These are phyloP conservation scores for Xylaria sp. DNA, from an alignment of 2,329 filamentous ascomycete genomes.

Conservation along the genomic window DNA sequence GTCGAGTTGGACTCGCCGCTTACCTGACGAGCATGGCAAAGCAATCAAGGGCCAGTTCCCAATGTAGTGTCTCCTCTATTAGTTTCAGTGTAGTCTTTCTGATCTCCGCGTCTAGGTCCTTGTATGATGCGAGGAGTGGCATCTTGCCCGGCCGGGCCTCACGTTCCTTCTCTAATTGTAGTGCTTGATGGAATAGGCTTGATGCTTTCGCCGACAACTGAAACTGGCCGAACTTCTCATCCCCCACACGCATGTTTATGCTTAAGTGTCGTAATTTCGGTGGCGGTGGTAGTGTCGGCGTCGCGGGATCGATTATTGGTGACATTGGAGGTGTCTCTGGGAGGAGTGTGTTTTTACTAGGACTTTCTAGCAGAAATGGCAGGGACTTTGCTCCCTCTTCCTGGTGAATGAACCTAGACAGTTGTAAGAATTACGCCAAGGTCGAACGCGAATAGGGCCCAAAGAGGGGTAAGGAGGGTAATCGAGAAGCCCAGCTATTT, in stretches of 20 bases:
- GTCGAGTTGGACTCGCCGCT: not conserved
- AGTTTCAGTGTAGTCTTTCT: slow-evolving; percentile 32
- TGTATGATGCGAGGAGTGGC: slow-evolving; percentile 32
- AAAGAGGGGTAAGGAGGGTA: not conserved
- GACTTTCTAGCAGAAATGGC: slow-evolving; percentile 38
- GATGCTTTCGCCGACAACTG: slow-evolving; percentile 38
- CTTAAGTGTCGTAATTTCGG: slow-evolving; percentile 20
- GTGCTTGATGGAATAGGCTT: slow-evolving; percentile 36
- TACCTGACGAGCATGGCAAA: slow-evolving; percentile 41
- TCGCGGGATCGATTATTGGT: slow-evolving; percentile 8
- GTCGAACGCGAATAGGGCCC: not conserved
- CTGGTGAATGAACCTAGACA: slow-evolving; percentile 36
- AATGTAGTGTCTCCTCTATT: slow-evolving; percentile 32
- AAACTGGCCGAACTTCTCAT: slow-evolving; percentile 31
- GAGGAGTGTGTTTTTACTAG: slow-evolving; percentile 33
- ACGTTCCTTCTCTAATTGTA: slow-evolving; percentile 35
- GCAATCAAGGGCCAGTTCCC: slow-evolving; percentile 38
- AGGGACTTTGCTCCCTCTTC: slow-evolving; percentile 34
- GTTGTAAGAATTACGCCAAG: slow-evolving; percentile 9
- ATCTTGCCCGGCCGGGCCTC: slow-evolving; percentile 26
- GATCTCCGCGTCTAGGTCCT: slow-evolving; percentile 36
- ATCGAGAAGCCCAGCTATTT: not conserved
- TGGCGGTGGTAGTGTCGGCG: slow-evolving; percentile 5
- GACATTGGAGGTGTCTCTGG: slow-evolving; percentile 33
- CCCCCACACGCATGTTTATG: slow-evolving; percentile 27